Evolutionary conservation across 1,139 yeast genomes (phyloP), one percentile per base, ranked within the genome.

Genomic region (Suhomyces ambrosiae): DNA sequence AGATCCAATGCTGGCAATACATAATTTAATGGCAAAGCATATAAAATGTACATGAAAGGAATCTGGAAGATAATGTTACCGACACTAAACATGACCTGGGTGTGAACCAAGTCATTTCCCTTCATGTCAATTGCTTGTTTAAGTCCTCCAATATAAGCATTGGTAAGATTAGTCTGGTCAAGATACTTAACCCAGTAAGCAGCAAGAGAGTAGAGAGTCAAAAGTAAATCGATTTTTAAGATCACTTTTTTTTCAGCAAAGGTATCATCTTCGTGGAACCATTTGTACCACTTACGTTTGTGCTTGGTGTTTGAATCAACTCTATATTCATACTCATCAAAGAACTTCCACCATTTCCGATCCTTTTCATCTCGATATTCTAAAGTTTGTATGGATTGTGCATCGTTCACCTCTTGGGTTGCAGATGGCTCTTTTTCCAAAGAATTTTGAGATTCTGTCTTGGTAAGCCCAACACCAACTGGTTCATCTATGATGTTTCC

Each of bases 171-270:
- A 32, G 80, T 68, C 41, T 75, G 75, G 55, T 84, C 90, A 35
- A 84, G 63, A 40, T 80, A 80, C 53, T 83, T 83, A 34, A 80
- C 82, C 85, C 87, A 84, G 57, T 81, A 82, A 14, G 82, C 78
- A 61, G 80, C 61, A 49, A 82, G 66, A 23, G 84, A 72, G 54
- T 79, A 83, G 27, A 79, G 60, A 3, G 84, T 75, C 45, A 84
- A 65, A 30, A 81, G 52, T 9, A 82, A 40, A 52, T 85, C 94
- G 35, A 84, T 59, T 54, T 85, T 85, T 55, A 75, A 58, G 33
- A 85, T 65, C 35, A 84, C 63, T 32, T 48, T 74, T 57, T 63
- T 78, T 79, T 71, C 76, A 10, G 71, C 81, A 2, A 73, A 68
- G 2, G 86, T 68, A 44, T 74, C 80, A 41, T 63, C 68, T 22